phyloP scores from a whole-genome alignment of 345 rosid genomes.

The Noccaea bulbosa region DNA sequence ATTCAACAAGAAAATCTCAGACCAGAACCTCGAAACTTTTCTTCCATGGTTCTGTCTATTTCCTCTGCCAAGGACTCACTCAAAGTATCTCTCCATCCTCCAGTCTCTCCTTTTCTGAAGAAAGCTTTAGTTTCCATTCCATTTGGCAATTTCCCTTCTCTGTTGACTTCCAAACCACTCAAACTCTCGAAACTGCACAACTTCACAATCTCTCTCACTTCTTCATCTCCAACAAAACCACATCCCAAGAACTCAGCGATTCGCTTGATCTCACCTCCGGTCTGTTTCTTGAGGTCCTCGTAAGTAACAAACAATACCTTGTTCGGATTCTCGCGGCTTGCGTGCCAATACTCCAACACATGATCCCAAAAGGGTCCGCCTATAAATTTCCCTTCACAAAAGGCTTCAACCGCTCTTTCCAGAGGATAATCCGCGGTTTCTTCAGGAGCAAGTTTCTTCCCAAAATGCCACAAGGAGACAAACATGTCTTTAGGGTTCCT shows the following conservation, averaged over 20 bases:
- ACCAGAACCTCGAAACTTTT: constrained; percentile 24
- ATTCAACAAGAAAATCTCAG: constrained; percentile 29
- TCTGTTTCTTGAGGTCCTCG: constrained; percentile 38
- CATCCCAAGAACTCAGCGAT: constrained; percentile 44
- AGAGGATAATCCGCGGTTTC: constrained; percentile 39
- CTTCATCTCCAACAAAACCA: constrained; percentile 31
- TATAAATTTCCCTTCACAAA: constrained; percentile 51
- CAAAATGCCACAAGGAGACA: constrained; percentile 63
- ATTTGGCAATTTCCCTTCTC: constrained; percentile 40
- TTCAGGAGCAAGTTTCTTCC: constrained; percentile 47
- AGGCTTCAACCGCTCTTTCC: constrained; percentile 50
- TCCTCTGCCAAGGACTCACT: constrained; percentile 24
- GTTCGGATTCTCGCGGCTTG: constrained; percentile 34
- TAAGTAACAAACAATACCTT: constrained; percentile 45
- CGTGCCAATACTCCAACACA: constrained; percentile 41
- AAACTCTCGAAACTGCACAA: constrained; percentile 45
- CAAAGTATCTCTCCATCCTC: constrained; percentile 45
- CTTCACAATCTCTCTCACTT: constrained; percentile 23
- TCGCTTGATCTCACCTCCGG: constrained; percentile 17
- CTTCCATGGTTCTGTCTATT: constrained; percentile 20
- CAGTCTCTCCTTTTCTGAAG: constrained; percentile 44
- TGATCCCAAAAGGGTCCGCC: constrained; percentile 49
- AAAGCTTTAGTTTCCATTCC: constrained; percentile 39
- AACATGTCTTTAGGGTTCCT: constrained; percentile 65
- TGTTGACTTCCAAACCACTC: constrained; percentile 43